Conservation (phyloP, 2,329 filamentous ascomycete genomes). For the Lachnellula willkommii region DNA sequence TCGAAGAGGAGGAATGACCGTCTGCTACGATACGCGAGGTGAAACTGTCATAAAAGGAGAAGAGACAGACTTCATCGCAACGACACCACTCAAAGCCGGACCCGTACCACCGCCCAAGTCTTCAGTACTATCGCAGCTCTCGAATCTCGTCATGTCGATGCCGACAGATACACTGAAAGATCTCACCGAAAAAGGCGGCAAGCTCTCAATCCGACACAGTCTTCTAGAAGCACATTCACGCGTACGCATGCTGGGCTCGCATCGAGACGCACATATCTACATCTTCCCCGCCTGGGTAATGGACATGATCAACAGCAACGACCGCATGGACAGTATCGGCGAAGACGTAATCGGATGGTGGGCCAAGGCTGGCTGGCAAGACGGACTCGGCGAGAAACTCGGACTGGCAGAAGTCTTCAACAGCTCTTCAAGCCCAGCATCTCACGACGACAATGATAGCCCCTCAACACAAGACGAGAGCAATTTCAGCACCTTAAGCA, state of each 20-base stretch:
- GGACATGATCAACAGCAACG: slow-evolving; percentile 73
- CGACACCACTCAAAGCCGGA: slow-evolving; percentile 58
- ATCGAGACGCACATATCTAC: slow-evolving; percentile 91
- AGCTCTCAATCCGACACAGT: slow-evolving; percentile 68
- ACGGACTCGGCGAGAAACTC: slow-evolving; percentile 72
- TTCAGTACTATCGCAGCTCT: slow-evolving; percentile 62
- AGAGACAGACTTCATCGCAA: slow-evolving; percentile 87
- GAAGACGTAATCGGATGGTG: slow-evolving; percentile 94
- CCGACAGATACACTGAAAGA: slow-evolving; percentile 88
- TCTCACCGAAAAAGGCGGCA: slow-evolving; percentile 67
- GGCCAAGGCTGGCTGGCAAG: slow-evolving; percentile 91
- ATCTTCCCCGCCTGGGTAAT: slow-evolving; percentile 89
- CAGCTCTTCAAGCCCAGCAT: slow-evolving; percentile 33
- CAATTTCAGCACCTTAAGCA: slow-evolving; percentile 28
- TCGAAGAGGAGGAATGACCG: slow-evolving; percentile 72
- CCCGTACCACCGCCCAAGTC: slow-evolving; percentile 54
- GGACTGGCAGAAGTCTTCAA: slow-evolving; percentile 63
- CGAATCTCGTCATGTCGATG: slow-evolving; percentile 78
- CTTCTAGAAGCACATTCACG: slow-evolving; percentile 70
- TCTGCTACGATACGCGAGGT: slow-evolving; percentile 85
- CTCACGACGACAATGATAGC: slow-evolving; percentile 33
- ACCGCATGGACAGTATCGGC: slow-evolving; percentile 77
- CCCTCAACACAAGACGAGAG: slow-evolving; percentile 24
- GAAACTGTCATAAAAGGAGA: slow-evolving; percentile 78
- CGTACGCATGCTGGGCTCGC: slow-evolving; percentile 73